Evolutionary conservation across 768 basidiomycete species (phyloP), one percentile per base, ranked within the genome.

Genomic region (Mycena vulgaris): DNA sequence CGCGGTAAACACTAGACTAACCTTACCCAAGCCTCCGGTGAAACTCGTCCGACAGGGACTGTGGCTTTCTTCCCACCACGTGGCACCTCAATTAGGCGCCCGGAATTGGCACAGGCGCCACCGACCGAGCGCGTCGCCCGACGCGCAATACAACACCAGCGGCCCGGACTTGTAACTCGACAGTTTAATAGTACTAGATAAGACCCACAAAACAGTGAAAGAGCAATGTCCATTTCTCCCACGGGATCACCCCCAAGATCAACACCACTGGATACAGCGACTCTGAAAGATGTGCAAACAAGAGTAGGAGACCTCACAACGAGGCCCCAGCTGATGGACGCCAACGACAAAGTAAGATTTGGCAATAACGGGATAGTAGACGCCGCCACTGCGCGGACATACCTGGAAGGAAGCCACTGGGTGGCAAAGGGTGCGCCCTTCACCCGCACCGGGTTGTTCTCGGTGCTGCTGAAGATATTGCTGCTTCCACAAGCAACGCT

Each of bases 211-310:
- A 40, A 40, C 16, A 19, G 23, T 42, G 57, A 58, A 61, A 61
- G 59, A 61, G 11, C 1, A 47, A 61, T 61, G 59, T 48, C 45
- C 5, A 16, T 19, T 6, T 3, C 30, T 31, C 14, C 59, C 47
- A 61, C 31, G 59, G 59, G 59, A 61, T 23, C 59, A 35, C 45
- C 59, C 59, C 59, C 59, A 61, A 60, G 13, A 2, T 19, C 42
- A 42, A 30, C 58, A 2, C 28, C 58, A 10, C 27, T 60, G 27
- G 58, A 61, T 33, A 3, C 45, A 2, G 30, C 30, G 2, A 60
- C 33, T 16, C 13, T 16, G 5, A 49, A 25, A 33, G 45, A 48
- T 5, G 14, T 37, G 2, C 30, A 61, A 17, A 31, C 39, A 21
- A 21, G 21, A 9, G 5, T 45, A 5, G 27, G 27, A 3, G 5